These are phyloP conservation scores for Dicorynia guianensis DNA, from an alignment of 306 rosid genomes.

Conservation along the genomic window DNA sequence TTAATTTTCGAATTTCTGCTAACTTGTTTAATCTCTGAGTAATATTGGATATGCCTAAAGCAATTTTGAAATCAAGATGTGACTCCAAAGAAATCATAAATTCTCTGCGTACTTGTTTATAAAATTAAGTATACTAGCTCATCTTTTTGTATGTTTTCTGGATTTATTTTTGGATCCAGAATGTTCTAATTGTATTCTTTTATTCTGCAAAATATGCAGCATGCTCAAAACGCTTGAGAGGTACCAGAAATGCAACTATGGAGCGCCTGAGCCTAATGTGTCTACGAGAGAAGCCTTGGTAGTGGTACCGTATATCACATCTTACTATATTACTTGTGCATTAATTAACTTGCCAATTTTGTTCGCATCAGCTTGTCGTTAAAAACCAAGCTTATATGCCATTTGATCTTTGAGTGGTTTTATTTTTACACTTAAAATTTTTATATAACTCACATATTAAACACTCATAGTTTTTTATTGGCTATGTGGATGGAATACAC, in stretches of 20 bases:
- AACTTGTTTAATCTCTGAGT: neutral
- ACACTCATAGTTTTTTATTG: too few species aligned
- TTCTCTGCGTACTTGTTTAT: neutral
- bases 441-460: too few species aligned
- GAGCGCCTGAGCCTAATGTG: conserved; percentile 86
- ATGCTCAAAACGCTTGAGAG: conserved; percentile 99
- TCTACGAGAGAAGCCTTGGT: conserved; percentile 96
- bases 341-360: too few species aligned
- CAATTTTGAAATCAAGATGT: neutral
- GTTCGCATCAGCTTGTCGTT: conserved; percentile 34
- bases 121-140: too few species aligned
- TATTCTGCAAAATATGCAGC: conserved; percentile 54
- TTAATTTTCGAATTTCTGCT: neutral
- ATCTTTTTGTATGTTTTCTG: neutral
- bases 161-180: neutral
- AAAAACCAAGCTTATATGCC: conserved; percentile 34
- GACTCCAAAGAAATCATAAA: neutral
- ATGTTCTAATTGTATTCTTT: neutral
- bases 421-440: too few species aligned
- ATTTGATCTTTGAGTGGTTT: too few species aligned
- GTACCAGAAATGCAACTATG: conserved; percentile 98
- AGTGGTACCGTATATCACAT: conserved; percentile 38
- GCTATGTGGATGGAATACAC: too few species aligned
- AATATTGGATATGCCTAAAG: neutral
- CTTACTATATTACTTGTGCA: neutral